Conservation (phyloP, 2,329 filamentous ascomycete genomes). For the Aphanocladium album region DNA sequence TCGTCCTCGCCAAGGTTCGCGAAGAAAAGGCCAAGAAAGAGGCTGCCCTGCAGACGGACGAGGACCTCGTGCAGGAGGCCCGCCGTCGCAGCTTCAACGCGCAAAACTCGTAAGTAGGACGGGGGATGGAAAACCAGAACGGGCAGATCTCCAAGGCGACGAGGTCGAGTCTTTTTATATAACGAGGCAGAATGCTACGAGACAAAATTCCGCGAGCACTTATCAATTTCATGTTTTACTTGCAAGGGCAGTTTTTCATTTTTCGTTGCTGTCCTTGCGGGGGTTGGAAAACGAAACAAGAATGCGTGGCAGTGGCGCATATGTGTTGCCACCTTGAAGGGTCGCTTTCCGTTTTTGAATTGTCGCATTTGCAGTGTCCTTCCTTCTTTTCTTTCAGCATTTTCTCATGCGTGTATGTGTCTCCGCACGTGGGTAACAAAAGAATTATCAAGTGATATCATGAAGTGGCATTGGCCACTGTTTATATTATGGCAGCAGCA, state of each 20-base stretch:
- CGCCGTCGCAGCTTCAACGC: conserved; percentile 31
- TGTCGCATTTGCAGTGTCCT: neutral
- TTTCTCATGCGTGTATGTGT: neutral
- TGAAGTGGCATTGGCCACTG: neutral
- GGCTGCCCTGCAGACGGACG: conserved; percentile 63
- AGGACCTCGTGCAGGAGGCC: conserved; percentile 49
- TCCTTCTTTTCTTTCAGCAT: neutral
- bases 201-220: neutral
- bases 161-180: neutral
- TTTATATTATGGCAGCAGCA: neutral
- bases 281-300: too few relatives aligned
- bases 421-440: neutral
- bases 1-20: conserved; percentile 87
- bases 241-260: neutral
- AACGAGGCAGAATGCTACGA: neutral
- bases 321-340: too few relatives aligned
- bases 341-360: neutral
- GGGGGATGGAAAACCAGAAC: neutral
- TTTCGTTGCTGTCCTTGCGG: neutral
- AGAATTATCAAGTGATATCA: neutral
- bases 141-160: neutral
- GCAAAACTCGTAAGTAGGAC: neutral
- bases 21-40: conserved; percentile 63
- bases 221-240: neutral
- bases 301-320: too few relatives aligned